Evolutionary conservation across 2,329 filamentous ascomycete genomes (phyloP), one percentile per base, ranked within the genome.

Genomic region (Clonostachys sp.): DNA sequence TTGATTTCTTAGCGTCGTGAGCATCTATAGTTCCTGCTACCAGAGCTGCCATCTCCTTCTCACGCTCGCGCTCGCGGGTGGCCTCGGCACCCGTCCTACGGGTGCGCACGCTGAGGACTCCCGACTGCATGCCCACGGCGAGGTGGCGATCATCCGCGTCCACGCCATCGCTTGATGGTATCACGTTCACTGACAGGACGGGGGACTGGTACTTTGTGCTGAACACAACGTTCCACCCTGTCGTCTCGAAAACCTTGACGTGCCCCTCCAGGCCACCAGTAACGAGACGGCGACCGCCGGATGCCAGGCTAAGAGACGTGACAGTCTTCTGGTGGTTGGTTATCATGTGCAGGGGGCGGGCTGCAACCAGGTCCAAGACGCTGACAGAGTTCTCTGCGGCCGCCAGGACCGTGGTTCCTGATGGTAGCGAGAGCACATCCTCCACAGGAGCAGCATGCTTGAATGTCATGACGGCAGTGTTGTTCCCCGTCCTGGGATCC

Each of bases 271-370:
- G 77, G 17, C 86, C 91, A 66, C 91, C 94, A 54, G 86, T 91
- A 46, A 99, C 80, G 48, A 99, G 77, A 45, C 94, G 83, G 45
- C 83, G 83, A 42, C 88, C 89, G 55, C 87, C 82, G 41, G 89
- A 91, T 8, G 91, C 91, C 34, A 95, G 73, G 45, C 86, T 85
- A 47, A 99, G 77, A 8, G 87, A 85, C 0, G 94, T 97, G 50
- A 99, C 91, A 1, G 94, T 96, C 81, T 97, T 99, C 63, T 99
- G 94, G 68, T 99, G 94, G 64, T 95, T 97, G 57, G 85, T 86
- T 53, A 99, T 85, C 61, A 95, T 75, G 57, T 91, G 86, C 49
- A 96, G 74, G 5, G 92, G 91, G 61, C 89, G 90, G 24, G 89
- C 94, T 44, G 91, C 92, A 14, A 97, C 87, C 41, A 99, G 80